phyloP scores from a whole-genome alignment of 2,329 filamentous ascomycete species.

The Clonostachys sp. region DNA sequence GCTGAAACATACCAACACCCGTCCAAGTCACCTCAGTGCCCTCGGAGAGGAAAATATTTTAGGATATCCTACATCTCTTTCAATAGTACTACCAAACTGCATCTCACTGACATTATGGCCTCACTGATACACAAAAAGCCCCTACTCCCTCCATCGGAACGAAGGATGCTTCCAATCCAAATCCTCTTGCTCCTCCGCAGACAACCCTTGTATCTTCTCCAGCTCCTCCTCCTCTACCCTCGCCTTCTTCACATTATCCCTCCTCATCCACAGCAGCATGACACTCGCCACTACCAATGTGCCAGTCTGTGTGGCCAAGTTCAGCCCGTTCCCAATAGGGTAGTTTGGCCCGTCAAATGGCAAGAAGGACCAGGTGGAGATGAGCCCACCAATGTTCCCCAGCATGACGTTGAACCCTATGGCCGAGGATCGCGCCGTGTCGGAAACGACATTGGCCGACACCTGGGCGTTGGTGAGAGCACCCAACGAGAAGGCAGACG shows the following conservation, averaged over 20 bases:
- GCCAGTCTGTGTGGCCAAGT: conserved; percentile 44
- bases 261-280: conserved; percentile 55
- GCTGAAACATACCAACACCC: too few relatives aligned
- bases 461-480: conserved; percentile 61
- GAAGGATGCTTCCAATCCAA: conserved; percentile 58
- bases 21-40: too few relatives aligned
- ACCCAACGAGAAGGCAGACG: conserved; percentile 57
- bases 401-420: conserved; percentile 31
- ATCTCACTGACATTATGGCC: too few relatives aligned
- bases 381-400: conserved; percentile 29
- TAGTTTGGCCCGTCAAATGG: conserved; percentile 57
- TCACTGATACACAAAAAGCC: too few relatives aligned
- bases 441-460: conserved; percentile 63
- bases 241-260: conserved; percentile 47
- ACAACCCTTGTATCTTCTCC: conserved; percentile 41
- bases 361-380: conserved; percentile 57
- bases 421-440: conserved; percentile 58
- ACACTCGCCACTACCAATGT: conserved; percentile 44
- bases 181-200: conserved; percentile 42
- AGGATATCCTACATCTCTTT: too few relatives aligned
- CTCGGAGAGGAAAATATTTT: too few relatives aligned
- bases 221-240: conserved; percentile 24
- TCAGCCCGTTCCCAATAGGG: conserved; percentile 63
- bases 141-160: conserved; percentile 42
- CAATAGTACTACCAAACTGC: too few relatives aligned